A percentile compares a stretch with the other conserved stretches of the same genome.
phyloP scores from a whole-genome alignment of 1,284 basidiomycete genomes.

The Melanopsichium pennsylvanicum region DNA sequence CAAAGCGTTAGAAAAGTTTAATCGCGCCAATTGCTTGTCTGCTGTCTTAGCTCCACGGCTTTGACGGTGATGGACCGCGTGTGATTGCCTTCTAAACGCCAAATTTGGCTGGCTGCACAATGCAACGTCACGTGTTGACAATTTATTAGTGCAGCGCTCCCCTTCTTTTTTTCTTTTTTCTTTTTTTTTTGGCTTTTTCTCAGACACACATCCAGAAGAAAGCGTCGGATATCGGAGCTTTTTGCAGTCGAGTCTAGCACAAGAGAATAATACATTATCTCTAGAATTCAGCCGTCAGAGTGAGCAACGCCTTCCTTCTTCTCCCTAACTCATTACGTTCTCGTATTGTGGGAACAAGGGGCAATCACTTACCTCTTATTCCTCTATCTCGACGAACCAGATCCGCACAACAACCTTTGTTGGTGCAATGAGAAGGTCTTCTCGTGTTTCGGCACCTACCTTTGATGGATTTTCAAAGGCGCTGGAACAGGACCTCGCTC shows the following conservation, averaged over 20 bases:
- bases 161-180: background rate
- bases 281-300: too few relatives aligned
- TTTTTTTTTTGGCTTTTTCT: background rate
- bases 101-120: too few relatives aligned
- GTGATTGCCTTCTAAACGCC: too few relatives aligned
- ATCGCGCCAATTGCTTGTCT: too few relatives aligned
- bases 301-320: constrained; percentile 23
- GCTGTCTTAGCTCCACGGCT: constrained; percentile 17
- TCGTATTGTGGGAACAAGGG: constrained; percentile 55
- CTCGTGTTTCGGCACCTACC: constrained; percentile 38
- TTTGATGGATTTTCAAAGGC: constrained; percentile 13
- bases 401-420: constrained; percentile 29
- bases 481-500: constrained; percentile 45
- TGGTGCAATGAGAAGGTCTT: constrained; percentile 30
- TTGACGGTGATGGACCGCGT: constrained; percentile 19
- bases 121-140: background rate
- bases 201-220: too few relatives aligned
- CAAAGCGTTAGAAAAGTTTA: too few relatives aligned
- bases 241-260: too few relatives aligned
- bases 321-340: constrained; percentile 54
- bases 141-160: background rate
- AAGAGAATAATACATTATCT: too few relatives aligned
- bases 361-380: constrained; percentile 32
- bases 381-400: constrained; percentile 57
- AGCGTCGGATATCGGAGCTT: too few relatives aligned